These are phyloP conservation scores for Penicillium canescens DNA, from an alignment of 495 filamentous ascomycete genomes.

Conservation along the genomic window DNA sequence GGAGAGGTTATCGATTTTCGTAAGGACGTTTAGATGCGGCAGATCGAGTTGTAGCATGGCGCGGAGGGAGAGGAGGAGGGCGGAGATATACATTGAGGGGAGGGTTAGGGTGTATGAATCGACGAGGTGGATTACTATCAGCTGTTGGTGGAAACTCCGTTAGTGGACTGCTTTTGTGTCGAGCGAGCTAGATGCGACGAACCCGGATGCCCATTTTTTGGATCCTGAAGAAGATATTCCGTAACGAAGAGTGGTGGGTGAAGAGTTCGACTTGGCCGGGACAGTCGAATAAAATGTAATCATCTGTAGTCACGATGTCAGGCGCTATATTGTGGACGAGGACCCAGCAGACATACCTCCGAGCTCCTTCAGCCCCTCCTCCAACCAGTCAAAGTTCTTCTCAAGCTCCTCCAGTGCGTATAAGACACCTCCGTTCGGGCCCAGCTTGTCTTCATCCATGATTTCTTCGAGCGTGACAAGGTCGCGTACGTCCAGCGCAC, in stretches of 20 bases:
- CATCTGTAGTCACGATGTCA: constrained; percentile 52
- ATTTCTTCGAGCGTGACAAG: constrained; percentile 89
- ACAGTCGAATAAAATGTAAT: constrained; percentile 95
- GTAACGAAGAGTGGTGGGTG: constrained; percentile 85
- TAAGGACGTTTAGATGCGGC: constrained; percentile 91
- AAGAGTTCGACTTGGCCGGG: constrained; percentile 97
- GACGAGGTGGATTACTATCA: constrained; percentile 86
- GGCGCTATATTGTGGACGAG: neutral
- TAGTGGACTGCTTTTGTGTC: constrained; percentile 5
- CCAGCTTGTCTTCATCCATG: constrained; percentile 88
- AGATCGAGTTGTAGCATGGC: constrained; percentile 98
- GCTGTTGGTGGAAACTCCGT: constrained; percentile 46
- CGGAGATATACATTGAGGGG: constrained; percentile 92
- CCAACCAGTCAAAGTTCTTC: constrained; percentile 86
- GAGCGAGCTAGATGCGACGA: constrained; percentile 23
- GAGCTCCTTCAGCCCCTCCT: constrained; percentile 71
- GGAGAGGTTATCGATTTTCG: constrained; percentile 90
- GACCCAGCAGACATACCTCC: constrained; percentile 45
- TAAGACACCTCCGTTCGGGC: constrained; percentile 87
- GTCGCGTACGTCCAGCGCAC: constrained; percentile 86
- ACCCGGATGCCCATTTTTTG: constrained; percentile 94
- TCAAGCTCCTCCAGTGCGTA: constrained; percentile 97
- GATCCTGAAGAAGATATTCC: constrained; percentile 85
- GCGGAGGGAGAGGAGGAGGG: constrained; percentile 85
- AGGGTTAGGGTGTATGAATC: constrained; percentile 90